Conservation (phyloP, 495 filamentous ascomycete species). For the Podospora australis region DNA sequence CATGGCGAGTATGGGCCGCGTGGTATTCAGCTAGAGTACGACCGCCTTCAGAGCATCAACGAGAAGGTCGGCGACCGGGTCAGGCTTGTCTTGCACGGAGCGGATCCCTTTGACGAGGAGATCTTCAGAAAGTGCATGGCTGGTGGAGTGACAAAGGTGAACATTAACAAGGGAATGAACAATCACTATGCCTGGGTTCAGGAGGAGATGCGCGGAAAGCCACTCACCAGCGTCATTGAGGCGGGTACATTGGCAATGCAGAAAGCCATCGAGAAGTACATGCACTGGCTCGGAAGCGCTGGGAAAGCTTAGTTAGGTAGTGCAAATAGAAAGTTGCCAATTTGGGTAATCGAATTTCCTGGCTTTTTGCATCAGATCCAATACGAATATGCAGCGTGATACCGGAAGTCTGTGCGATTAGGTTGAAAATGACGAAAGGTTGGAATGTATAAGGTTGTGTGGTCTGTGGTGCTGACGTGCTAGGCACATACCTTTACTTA, state of each 20-base stretch:
- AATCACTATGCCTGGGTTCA: conserved; percentile 58
- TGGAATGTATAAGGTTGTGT: too few species aligned
- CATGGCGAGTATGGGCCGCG: conserved; percentile 75
- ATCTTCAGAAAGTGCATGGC: conserved; percentile 64
- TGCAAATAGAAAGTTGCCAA: too few species aligned
- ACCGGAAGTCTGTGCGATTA: too few species aligned
- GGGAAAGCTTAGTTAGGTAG: conserved; percentile 56
- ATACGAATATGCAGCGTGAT: too few species aligned
- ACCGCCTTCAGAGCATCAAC: conserved; percentile 58
- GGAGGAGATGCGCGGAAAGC: conserved; percentile 61
- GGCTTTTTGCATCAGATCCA: too few species aligned
- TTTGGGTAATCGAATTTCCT: too few species aligned
- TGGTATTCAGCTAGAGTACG: conserved; percentile 69
- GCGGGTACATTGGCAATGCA: conserved; percentile 68
- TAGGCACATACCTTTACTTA: too few species aligned
- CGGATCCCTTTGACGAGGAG: conserved; percentile 64
- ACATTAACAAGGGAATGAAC: conserved; percentile 81
- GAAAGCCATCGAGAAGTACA: conserved; percentile 65
- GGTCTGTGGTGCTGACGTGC: too few species aligned
- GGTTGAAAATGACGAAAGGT: too few species aligned
- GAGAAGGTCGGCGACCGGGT: conserved; percentile 56
- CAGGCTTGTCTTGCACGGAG: conserved; percentile 68
- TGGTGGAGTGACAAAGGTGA: conserved; percentile 67
- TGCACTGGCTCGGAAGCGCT: conserved; percentile 62
- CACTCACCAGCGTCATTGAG: conserved; percentile 65